phyloP scores from a whole-genome alignment of 441 rosid genomes.

The Pelargonium citronellum region DNA sequence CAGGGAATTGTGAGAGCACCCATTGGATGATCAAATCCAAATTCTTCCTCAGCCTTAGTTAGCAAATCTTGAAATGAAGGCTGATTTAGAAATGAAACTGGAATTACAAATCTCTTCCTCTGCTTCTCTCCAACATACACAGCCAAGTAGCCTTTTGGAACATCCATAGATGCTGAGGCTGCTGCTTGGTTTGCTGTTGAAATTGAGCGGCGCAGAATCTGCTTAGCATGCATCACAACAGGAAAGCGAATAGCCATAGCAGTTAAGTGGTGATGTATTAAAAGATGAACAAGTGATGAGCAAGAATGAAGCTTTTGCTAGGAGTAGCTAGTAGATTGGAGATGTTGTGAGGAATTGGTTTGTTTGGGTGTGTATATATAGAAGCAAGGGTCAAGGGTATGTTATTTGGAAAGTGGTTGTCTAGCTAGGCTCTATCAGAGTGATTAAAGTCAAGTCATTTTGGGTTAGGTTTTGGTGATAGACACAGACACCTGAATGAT shows the following conservation, averaged over 20 bases:
- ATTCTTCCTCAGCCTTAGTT: not conserved
- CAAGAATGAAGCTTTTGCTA: not conserved
- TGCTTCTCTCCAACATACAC: constrained; percentile 19
- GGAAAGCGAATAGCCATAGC: constrained; percentile 21
- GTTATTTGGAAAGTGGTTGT: too few species aligned
- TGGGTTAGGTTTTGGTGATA: not conserved
- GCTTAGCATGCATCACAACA: constrained; percentile 20
- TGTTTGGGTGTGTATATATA: too few species aligned
- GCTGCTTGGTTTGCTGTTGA: not conserved
- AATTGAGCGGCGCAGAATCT: constrained; percentile 16
- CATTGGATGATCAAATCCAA: not conserved
- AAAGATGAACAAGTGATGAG: not conserved
- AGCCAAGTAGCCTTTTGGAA: constrained; percentile 9
- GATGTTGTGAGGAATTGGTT: too few species aligned
- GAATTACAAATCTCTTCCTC: constrained; percentile 14
- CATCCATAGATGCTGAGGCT: constrained; percentile 25
- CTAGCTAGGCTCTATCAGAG: too few species aligned
- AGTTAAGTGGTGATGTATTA: too few species aligned
- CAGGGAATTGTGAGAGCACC: constrained; percentile 14
- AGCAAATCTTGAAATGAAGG: not conserved
- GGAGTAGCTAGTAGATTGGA: not conserved
- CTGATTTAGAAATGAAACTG: constrained; percentile 12
- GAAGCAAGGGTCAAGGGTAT: too few species aligned
- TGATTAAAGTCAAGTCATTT: too few species aligned
- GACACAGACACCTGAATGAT: not conserved